Base-by-base conservation (phyloP, 495 filamentous ascomycete species). In the Xylona heveae region DNA sequence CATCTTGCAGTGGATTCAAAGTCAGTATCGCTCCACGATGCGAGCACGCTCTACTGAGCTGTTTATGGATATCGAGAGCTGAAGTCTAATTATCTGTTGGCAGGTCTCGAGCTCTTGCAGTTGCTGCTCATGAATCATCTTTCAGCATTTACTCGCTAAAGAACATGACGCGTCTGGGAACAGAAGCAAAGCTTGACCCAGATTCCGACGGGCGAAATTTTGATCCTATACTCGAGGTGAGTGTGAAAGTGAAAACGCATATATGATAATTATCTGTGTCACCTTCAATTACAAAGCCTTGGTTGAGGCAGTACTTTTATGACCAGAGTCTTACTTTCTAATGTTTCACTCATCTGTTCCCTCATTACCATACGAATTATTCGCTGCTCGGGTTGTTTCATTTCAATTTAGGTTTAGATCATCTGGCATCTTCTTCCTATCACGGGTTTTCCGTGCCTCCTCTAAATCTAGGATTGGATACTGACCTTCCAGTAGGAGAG, bases 1-100 rank as follows among this genome's bases (percentile, higher is more conserved):
- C 74, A 83, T 47, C 52, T 92, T 31, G 75, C 82, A 23, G 71
- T 92, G 23, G 82, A 94, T 48, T 82, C 84, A 14, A 60, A 55
- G 33, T 65, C 54, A 6, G 30, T 22, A 4, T 5, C 19, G 4
- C 12, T 15, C 13, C 31, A n/a, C 20, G 4, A 13, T 3, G 19
- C 16, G 14, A 10, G 9, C 6, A 9, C 25, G 17, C 7, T 14
- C 10, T 24, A n/a, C n/a, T n/a, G n/a, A n/a, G n/a, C n/a, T 33
- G 15, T n/a, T 9, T 20, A 19, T 14, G 2, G 4, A 7, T n/a
- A 4, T 6, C 9, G 13, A 15, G 5, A 24, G 6, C 18, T 9
- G 28, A 12, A 28, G 5, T 13, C 5, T 15, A 9, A 28, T 40
- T 36, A 50, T 29, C 26, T 8, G 19, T 22, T 1, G 22, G 22